These are phyloP conservation scores for Neonothopanus nambi DNA, from an alignment of 1,284 basidiomycete genomes.

Conservation along the genomic window DNA sequence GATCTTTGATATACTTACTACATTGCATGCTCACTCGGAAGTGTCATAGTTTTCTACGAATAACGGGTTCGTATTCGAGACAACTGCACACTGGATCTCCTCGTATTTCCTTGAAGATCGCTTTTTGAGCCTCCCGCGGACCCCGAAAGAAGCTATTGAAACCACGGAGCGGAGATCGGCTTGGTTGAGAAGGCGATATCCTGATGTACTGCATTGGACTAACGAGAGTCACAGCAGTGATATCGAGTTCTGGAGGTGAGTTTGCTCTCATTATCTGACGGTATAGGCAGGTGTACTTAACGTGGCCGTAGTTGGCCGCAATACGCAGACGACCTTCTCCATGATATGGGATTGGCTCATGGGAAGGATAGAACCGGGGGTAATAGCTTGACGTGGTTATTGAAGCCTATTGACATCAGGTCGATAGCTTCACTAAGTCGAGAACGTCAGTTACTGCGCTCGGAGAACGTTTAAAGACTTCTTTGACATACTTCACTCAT, in stretches of 20 bases:
- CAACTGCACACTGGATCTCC: constrained; percentile 61
- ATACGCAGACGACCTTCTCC: constrained; percentile 51
- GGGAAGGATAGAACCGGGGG: constrained; percentile 51
- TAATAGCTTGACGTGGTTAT: constrained; percentile 60
- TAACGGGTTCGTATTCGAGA: constrained; percentile 54
- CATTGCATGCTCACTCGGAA: no score
- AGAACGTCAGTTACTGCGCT: constrained; percentile 31
- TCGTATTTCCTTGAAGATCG: constrained; percentile 57
- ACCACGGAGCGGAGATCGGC: constrained; percentile 42
- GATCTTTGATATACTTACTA: not conserved
- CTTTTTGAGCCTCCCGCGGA: constrained; percentile 43
- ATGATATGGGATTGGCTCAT: constrained; percentile 51
- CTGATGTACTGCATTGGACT: constrained; percentile 42
- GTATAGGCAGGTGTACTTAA: not conserved
- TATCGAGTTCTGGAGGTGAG: constrained; percentile 47
- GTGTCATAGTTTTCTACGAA: constrained; percentile 46
- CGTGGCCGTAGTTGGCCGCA: constrained; percentile 54
- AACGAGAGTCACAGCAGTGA: constrained; percentile 49
- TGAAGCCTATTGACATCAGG: constrained; percentile 48
- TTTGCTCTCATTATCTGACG: constrained; percentile 5
- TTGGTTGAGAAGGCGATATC: constrained; percentile 53
- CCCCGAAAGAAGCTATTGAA: constrained; percentile 43
- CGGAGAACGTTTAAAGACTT: no score
- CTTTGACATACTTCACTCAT: no score
- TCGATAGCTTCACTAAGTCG: constrained; percentile 48